phyloP scores from a whole-genome alignment of 768 basidiomycete genomes.

The Podaxis sp. region DNA sequence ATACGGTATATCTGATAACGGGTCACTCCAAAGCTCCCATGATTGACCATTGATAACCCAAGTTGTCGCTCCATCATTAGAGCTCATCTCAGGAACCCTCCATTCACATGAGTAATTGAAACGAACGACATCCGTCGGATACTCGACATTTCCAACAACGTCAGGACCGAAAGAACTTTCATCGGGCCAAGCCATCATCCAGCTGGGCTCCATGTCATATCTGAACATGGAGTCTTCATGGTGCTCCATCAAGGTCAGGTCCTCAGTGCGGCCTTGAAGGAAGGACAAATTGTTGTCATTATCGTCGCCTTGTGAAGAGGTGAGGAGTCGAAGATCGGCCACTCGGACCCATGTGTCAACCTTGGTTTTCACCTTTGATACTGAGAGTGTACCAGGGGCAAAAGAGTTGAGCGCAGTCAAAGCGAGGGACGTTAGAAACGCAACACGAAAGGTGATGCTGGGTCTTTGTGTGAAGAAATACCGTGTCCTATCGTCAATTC shows the following conservation, averaged over 20 bases:
- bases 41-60: not conserved
- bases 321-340: not conserved
- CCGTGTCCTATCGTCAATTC: not conserved
- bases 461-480: not conserved
- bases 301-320: too few relatives aligned
- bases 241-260: not conserved
- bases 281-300: not conserved
- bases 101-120: conserved; percentile 2
- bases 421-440: not conserved
- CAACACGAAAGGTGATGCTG: not conserved
- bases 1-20: not conserved
- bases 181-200: not conserved
- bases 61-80: not conserved
- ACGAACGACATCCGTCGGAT: not conserved
- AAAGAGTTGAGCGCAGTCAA: not conserved
- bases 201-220: not conserved
- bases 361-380: not conserved
- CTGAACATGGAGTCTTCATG: not conserved
- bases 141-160: not conserved
- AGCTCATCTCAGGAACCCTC: not conserved
- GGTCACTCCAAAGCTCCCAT: not conserved
- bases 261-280: not conserved
- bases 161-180: not conserved
- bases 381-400: not conserved
- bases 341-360: not conserved